A percentile compares a stretch with the other conserved stretches of the same genome.
Evolutionary conservation across 176 grass and related monocot species (phyloP).

Genomic region (Pharus latifolius): DNA sequence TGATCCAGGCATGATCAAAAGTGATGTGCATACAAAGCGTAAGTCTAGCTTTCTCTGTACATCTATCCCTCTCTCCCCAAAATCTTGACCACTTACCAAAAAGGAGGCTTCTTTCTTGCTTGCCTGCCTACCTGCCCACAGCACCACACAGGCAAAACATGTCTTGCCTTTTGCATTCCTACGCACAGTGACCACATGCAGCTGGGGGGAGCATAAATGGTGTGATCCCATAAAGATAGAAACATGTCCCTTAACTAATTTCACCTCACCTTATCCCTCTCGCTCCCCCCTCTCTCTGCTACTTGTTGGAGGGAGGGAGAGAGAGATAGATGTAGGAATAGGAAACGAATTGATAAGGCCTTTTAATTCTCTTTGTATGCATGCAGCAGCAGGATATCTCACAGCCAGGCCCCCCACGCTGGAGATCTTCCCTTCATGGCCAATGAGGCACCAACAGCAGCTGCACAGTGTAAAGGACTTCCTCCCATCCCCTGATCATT

Average conservation of each 20-base stretch:
- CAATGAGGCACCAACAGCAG: constrained; percentile 52
- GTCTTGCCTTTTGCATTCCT: constrained; percentile 40
- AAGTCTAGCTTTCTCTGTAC: constrained; percentile 3
- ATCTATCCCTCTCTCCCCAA: background rate
- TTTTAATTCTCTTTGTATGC: constrained; percentile 52
- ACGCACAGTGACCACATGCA: constrained; percentile 38
- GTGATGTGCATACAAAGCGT: constrained; percentile 43
- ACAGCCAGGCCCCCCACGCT: constrained; percentile 63
- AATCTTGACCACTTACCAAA: constrained; percentile 33
- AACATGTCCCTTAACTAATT: constrained; percentile 4
- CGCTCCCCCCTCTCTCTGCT: background rate
- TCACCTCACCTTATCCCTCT: background rate
- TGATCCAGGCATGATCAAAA: constrained; percentile 27
- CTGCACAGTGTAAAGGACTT: constrained; percentile 41
- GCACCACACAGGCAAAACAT: constrained; percentile 47
- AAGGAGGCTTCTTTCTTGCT: constrained; percentile 26
- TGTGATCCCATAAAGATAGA: constrained; percentile 50
- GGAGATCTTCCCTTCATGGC: constrained; percentile 96
- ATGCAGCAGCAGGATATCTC: constrained; percentile 46
- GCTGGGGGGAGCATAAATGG: constrained; percentile 34
- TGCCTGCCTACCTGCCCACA: constrained; percentile 10
- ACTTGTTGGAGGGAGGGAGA: background rate
- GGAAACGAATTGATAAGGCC: background rate
- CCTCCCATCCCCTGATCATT: constrained; percentile 26
- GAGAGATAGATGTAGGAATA: constrained; percentile 1